Evolutionary conservation across 2,329 filamentous ascomycete genomes (phyloP).

Genomic region (Nemania diffusa): DNA sequence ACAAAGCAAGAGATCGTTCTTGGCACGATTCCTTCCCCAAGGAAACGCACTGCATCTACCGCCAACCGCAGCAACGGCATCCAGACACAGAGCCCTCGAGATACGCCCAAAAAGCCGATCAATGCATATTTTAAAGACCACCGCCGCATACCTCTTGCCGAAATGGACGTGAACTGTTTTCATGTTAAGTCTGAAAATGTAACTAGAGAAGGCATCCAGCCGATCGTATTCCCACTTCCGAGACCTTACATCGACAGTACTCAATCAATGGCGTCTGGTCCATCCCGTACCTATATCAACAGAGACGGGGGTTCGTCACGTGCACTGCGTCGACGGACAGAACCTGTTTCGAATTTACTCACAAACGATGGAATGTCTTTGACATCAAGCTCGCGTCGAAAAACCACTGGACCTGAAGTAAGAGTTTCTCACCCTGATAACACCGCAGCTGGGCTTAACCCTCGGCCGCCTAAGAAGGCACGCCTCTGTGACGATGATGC

Average conservation of each 20-base stretch:
- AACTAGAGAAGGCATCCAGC: slow-evolving; percentile 61
- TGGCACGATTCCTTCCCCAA: slow-evolving; percentile 54
- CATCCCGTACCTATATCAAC: slow-evolving; percentile 47
- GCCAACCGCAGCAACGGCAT: slow-evolving; percentile 33
- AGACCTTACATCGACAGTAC: slow-evolving; percentile 63
- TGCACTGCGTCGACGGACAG: slow-evolving; percentile 61
- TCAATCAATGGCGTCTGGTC: slow-evolving; percentile 31
- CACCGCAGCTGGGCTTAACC: slow-evolving; percentile 25
- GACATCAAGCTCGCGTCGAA: slow-evolving; percentile 45
- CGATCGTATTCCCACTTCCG: slow-evolving; percentile 68
- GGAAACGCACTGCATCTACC: slow-evolving; percentile 51
- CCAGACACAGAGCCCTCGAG: slow-evolving; percentile 42
- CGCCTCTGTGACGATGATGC: slow-evolving; percentile 61
- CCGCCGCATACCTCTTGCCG: slow-evolving; percentile 66
- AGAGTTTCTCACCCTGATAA: slow-evolving; percentile 28
- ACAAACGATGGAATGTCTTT: slow-evolving; percentile 41
- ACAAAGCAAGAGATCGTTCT: slow-evolving; percentile 76
- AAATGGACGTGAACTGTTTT: slow-evolving; percentile 72
- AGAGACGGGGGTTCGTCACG: slow-evolving; percentile 51
- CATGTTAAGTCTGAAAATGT: slow-evolving; percentile 61
- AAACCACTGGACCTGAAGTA: slow-evolving; percentile 34
- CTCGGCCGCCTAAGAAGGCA: slow-evolving; percentile 66
- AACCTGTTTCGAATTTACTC: slow-evolving; percentile 61
- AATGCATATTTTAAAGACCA: slow-evolving; percentile 64
- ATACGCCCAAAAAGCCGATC: slow-evolving; percentile 60